A percentile compares a stretch with the other conserved stretches of the same genome.
Evolutionary conservation across 2,329 filamentous ascomycete species (phyloP).

Genomic region (Aspergillus sp.): DNA sequence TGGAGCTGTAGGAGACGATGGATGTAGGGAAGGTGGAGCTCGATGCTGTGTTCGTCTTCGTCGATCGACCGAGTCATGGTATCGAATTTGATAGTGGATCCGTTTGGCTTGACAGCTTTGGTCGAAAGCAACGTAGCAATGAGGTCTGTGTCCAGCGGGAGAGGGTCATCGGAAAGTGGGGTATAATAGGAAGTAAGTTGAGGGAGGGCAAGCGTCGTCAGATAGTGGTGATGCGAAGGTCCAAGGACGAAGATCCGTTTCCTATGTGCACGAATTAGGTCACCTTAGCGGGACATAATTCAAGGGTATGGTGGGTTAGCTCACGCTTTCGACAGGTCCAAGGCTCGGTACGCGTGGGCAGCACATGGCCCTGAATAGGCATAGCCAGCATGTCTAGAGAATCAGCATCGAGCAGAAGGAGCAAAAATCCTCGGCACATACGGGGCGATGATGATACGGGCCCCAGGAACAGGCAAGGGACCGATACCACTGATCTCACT

Average conservation of each 20-base stretch:
- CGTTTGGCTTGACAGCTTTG: slow-evolving; percentile 23
- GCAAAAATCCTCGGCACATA: slow-evolving; percentile 45
- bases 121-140: slow-evolving; percentile 33
- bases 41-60: slow-evolving; percentile 82
- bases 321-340: slow-evolving; percentile 73
- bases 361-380: slow-evolving; percentile 86
- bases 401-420: slow-evolving; percentile 9
- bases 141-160: slow-evolving; percentile 40
- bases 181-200: slow-evolving; percentile 54
- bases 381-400: slow-evolving; percentile 81
- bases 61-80: slow-evolving; percentile 64
- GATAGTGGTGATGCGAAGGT: slow-evolving; percentile 82
- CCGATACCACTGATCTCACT: slow-evolving; percentile 58
- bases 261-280: slow-evolving; percentile 30
- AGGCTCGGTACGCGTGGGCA: slow-evolving; percentile 87
- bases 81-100: slow-evolving; percentile 32
- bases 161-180: slow-evolving; percentile 38
- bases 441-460: slow-evolving; percentile 88
- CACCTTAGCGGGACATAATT: too few species aligned
- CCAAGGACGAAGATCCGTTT: slow-evolving; percentile 91
- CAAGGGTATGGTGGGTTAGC: slow-evolving; percentile 16
- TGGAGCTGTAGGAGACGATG: slow-evolving; percentile 66
- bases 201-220: slow-evolving; percentile 72
- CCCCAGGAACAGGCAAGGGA: slow-evolving; percentile 64
- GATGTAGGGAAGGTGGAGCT: slow-evolving; percentile 95